Percentiles rank a stretch among this genome's conserved stretches.
These are phyloP conservation scores for Penicillium diatomitis DNA, from an alignment of 495 filamentous ascomycete species.

Conservation along the genomic window DNA sequence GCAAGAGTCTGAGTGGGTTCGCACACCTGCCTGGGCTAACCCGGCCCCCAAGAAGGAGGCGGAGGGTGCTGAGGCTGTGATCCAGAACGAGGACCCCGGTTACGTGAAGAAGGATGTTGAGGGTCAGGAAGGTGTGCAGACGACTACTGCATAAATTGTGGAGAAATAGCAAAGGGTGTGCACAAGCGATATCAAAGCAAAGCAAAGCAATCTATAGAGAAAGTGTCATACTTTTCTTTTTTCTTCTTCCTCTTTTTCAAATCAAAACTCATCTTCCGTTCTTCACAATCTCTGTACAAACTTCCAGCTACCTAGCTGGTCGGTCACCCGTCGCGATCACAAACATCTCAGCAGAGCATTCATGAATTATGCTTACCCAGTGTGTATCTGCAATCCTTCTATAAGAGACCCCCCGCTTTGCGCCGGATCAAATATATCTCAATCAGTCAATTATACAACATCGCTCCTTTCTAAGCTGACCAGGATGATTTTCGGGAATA, in stretches of 20 bases:
- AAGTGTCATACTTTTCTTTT: background rate
- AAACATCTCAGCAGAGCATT: too few species aligned
- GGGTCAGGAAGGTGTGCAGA: slow-evolving; percentile 18
- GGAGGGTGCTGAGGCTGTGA: slow-evolving; percentile 18
- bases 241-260: background rate
- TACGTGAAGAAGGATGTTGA: slow-evolving; percentile 27
- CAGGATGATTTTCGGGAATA: too few species aligned
- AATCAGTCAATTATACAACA: too few species aligned
- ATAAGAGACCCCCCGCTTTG: too few species aligned
- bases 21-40: slow-evolving; percentile 59
- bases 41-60: slow-evolving; percentile 33
- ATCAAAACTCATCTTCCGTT: too few species aligned
- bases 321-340: too few species aligned
- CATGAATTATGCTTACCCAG: too few species aligned
- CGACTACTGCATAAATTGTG: slow-evolving; percentile 22
- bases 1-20: slow-evolving; percentile 69
- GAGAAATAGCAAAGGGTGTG: background rate
- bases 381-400: too few species aligned
- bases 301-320: too few species aligned
- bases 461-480: too few species aligned
- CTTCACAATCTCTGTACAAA: too few species aligned
- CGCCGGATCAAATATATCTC: too few species aligned
- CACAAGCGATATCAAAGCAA: background rate
- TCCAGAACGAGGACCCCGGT: slow-evolving; percentile 21
- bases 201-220: slow-evolving; percentile 4